A percentile compares a stretch with the other conserved stretches of the same genome.
Conservation (phyloP, 2,329 filamentous ascomycete genomes). For the Penicillium brevicompactum region DNA sequence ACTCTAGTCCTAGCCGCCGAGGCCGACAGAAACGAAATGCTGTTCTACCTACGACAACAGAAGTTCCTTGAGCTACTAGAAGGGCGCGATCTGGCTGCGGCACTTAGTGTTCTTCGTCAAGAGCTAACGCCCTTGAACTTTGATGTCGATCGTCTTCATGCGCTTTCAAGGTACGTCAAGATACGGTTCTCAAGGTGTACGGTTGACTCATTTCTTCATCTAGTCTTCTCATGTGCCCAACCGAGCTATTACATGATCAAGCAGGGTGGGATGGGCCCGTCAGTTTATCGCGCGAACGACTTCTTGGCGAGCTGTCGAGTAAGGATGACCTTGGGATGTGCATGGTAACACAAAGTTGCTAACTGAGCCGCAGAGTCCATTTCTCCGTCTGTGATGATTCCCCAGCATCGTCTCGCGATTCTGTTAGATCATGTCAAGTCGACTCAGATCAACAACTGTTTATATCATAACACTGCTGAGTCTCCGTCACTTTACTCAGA, state of each 20-base stretch:
- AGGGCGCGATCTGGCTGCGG: slow-evolving; percentile 68
- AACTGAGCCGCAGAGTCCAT: slow-evolving; percentile 67
- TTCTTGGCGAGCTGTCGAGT: slow-evolving; percentile 86
- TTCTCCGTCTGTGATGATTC: slow-evolving; percentile 95
- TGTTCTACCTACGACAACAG: slow-evolving; percentile 86
- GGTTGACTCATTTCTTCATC: background rate
- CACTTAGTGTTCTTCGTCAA: slow-evolving; percentile 78
- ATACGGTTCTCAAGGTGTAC: background rate
- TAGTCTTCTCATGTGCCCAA: slow-evolving; percentile 85
- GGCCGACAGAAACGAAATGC: slow-evolving; percentile 76
- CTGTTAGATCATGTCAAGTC: slow-evolving; percentile 83
- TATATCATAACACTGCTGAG: slow-evolving; percentile 81
- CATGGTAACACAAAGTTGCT: slow-evolving; percentile 22
- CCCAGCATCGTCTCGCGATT: slow-evolving; percentile 80
- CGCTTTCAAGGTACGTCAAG: slow-evolving; percentile 67
- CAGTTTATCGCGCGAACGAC: slow-evolving; percentile 70
- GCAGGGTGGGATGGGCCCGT: slow-evolving; percentile 83
- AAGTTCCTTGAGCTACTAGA: slow-evolving; percentile 94
- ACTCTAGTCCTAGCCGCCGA: slow-evolving; percentile 75
- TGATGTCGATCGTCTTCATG: slow-evolving; percentile 75
- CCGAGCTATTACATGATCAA: slow-evolving; percentile 73
- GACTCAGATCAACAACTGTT: slow-evolving; percentile 77
- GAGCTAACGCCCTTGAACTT: slow-evolving; percentile 86
- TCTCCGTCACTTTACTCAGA: slow-evolving; percentile 87
- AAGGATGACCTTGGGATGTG: slow-evolving; percentile 35